A percentile compares a stretch with the other conserved stretches of the same genome.
phyloP scores from a whole-genome alignment of 2,329 filamentous ascomycete genomes.

The Penicillium digitatum region DNA sequence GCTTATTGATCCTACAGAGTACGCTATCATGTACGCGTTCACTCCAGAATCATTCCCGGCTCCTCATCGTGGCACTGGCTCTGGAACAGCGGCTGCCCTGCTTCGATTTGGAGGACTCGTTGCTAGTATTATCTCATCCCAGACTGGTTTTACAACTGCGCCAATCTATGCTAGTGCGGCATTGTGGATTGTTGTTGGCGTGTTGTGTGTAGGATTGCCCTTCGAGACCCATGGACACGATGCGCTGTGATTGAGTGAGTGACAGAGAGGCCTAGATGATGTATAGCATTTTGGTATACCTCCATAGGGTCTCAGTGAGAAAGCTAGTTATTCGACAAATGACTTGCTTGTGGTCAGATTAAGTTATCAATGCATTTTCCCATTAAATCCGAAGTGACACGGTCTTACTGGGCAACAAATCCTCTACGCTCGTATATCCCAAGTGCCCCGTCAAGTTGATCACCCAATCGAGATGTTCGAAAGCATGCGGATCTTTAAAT shows the following conservation, averaged over 20 bases:
- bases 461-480: not conserved
- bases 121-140: slow-evolving; percentile 45
- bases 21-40: slow-evolving; percentile 30
- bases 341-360: not conserved
- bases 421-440: not conserved
- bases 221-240: slow-evolving; percentile 43
- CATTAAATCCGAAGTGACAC: not conserved
- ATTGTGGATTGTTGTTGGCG: slow-evolving; percentile 44
- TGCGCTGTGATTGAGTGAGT: slow-evolving; percentile 19
- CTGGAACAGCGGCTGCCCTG: slow-evolving; percentile 34
- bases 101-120: slow-evolving; percentile 34
- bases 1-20: slow-evolving; percentile 22
- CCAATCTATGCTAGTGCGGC: slow-evolving; percentile 48
- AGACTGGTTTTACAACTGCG: slow-evolving; percentile 42
- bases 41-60: slow-evolving; percentile 29
- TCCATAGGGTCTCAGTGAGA: not conserved
- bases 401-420: not conserved
- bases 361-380: no score
- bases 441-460: not conserved
- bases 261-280: not conserved
- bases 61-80: slow-evolving; percentile 26
- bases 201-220: slow-evolving; percentile 43
- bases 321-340: not conserved
- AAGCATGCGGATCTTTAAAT: not conserved
- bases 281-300: not conserved